Conservation (phyloP, 2,329 filamentous ascomycete genomes). For the Scedosporium boydii region DNA sequence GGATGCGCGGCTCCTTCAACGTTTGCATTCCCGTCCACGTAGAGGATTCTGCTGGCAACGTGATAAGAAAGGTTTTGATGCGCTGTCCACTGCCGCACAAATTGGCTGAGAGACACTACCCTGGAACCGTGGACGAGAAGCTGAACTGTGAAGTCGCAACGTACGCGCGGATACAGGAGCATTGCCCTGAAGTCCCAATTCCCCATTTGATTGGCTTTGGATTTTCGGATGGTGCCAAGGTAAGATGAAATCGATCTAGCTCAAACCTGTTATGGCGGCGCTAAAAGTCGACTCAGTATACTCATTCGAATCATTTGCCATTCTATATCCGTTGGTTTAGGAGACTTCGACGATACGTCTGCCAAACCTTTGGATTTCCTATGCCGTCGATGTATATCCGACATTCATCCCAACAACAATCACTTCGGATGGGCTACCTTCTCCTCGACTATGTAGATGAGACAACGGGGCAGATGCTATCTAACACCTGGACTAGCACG, state of each 20-base stretch:
- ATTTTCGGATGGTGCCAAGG: constrained; percentile 7
- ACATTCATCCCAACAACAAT: constrained; percentile 5
- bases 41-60: too few species aligned
- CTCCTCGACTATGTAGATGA: constrained; percentile 17
- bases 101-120: constrained; percentile 23
- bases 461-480: constrained; percentile 18
- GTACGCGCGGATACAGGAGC: constrained; percentile 17
- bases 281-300: constrained; percentile 7
- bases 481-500: constrained; percentile 14
- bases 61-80: constrained; percentile 11
- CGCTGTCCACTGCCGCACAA: constrained; percentile 24
- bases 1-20: too few species aligned
- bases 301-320: constrained; percentile 9
- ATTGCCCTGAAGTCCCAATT: constrained; percentile 16
- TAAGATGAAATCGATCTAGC: not conserved
- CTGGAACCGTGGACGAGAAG: constrained; percentile 33
- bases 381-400: constrained; percentile 7
- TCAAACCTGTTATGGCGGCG: not conserved
- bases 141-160: constrained; percentile 18
- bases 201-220: constrained; percentile 16
- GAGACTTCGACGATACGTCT: not conserved
- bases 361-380: constrained; percentile 2
- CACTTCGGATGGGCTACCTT: constrained; percentile 14
- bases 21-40: too few species aligned
- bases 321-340: constrained; percentile 7